Base-by-base conservation (phyloP, 1,139 yeast species). In the Meyerozyma sp. region DNA sequence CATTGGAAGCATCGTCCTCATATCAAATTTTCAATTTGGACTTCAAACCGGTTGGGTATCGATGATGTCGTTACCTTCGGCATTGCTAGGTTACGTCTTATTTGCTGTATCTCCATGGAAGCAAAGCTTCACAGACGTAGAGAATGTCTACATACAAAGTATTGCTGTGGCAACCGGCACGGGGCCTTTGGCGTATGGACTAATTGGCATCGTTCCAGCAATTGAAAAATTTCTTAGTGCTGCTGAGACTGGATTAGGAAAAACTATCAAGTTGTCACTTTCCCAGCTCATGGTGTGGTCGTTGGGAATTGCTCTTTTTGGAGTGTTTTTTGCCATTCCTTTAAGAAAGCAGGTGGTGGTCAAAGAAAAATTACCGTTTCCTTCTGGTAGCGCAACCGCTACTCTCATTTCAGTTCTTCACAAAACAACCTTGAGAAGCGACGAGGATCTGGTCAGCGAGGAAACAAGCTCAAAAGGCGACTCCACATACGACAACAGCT, bases 41-140 rank as follows among this genome's bases (percentile, higher is more conserved):
- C 70, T 93, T 26, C 98, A 93, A 58, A 91, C 97, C 0, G 98
- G 98, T 1, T 93, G 98, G 98, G 97, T 93, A 2, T 89, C 96
- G 8, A 93, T 93, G 98, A 93, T 93, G 98, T 86, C 96, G n/a
- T 69, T 93, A 44, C 98, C 98, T 0, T 85, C 96, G 6, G 96
- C 98, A 0, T 65, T 93, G 42, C 64, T 93, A 20, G 97, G 95
- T 1, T 91, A 81, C 63, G 87, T 96, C 0, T 68, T 85, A 21
- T 93, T 91, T 66, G 84, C 81, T 52, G 53, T 78, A 3, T 71
- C 79, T 43, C 75, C 70, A 35, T 78, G 56, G 54, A 68, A 61
- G 44, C 49, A 50, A 27, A 73, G 75, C 8, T 88, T 93, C 59
- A 78, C 95, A 1, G 96, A 90, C 49, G 96, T 88, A 13, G 98